Evolutionary conservation across 1,284 basidiomycete genomes (phyloP), one percentile per base, ranked within the genome.

Genomic region (Cutaneotrichosporon sp.): DNA sequence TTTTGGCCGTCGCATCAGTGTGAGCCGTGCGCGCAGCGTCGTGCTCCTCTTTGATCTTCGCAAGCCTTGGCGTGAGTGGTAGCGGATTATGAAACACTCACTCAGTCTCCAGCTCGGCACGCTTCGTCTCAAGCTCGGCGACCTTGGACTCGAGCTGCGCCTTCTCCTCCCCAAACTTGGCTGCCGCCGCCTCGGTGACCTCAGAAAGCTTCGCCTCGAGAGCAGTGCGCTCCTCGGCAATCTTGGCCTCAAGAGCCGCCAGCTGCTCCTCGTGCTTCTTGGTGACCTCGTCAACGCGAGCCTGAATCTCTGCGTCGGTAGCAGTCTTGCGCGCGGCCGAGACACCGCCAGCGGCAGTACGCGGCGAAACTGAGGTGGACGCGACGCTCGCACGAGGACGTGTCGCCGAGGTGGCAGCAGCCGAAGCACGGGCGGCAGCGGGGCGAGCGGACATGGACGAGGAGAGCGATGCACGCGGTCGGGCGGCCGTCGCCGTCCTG

Each of bases 31-130:
- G 52, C 20, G 51, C 55, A 13, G 18, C 35, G 9, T 23, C 22
- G 44, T 53, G 51, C 30, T 57, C 54, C 22, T 51, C 40, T 26
- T 49, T 51, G 15, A 51, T 23, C 48, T 42, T 51, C 10, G 49
- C 44, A 15, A 55, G 51, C 45, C 52, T 58, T 40, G 21, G 17
- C 38, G 34, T 45, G 14, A 21, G 15, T 8, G 15, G 4, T 9
- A 34, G 17, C 15, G 10, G 23, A 39, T 20, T n/a, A 37, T 17
- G 34, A 20, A 1, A 21, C 17, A 59, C 65, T 52, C 43, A 70
- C 68, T 50, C 55, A 14, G 62, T 44, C 46, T 68, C 65, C 4
- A 69, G 47, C 33, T 64, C 55, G 22, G 37, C 46, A 12, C 49
- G 46, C 49, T 58, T 46, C 5, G 56, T 52, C 22, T 39, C 53